These are phyloP conservation scores for Reutealis trisperma DNA, from an alignment of 345 rosid genomes.

Conservation along the genomic window DNA sequence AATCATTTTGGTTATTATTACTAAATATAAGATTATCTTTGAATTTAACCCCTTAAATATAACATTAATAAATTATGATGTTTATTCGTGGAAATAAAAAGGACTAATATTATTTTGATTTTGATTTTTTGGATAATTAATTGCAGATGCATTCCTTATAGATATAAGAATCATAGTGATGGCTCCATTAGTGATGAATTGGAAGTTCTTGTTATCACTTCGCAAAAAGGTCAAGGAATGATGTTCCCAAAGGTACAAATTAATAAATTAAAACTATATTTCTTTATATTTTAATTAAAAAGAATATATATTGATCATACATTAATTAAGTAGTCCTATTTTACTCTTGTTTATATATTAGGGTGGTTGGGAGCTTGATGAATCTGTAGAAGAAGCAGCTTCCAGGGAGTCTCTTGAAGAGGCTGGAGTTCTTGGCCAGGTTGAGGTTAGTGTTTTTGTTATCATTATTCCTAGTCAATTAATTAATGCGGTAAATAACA, in stretches of 20 bases:
- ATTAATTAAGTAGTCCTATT: too few relatives aligned
- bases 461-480: too few relatives aligned
- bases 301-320: neutral
- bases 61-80: too few relatives aligned
- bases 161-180: conserved; percentile 44
- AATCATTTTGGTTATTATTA: too few relatives aligned
- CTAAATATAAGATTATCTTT: too few relatives aligned
- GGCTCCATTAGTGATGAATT: conserved; percentile 43
- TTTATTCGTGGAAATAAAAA: neutral
- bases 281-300: neutral
- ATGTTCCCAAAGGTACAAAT: conserved; percentile 87
- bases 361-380: conserved; percentile 99
- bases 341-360: conserved; percentile 9
- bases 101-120: neutral
- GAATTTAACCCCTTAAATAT: too few relatives aligned
- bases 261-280: too few relatives aligned
- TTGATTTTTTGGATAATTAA: neutral
- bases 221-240: conserved; percentile 74
- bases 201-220: conserved; percentile 73
- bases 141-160: conserved; percentile 77
- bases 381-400: conserved; percentile 77
- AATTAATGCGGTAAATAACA: neutral
- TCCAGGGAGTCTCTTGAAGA: conserved; percentile 76
- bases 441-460: conserved; percentile 49
- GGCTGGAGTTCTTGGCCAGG: conserved; percentile 79